A percentile compares a stretch with the other conserved stretches of the same genome.
phyloP scores from a whole-genome alignment of 805 yeast genomes.

The Zygosaccharomyces kombuchaensis region DNA sequence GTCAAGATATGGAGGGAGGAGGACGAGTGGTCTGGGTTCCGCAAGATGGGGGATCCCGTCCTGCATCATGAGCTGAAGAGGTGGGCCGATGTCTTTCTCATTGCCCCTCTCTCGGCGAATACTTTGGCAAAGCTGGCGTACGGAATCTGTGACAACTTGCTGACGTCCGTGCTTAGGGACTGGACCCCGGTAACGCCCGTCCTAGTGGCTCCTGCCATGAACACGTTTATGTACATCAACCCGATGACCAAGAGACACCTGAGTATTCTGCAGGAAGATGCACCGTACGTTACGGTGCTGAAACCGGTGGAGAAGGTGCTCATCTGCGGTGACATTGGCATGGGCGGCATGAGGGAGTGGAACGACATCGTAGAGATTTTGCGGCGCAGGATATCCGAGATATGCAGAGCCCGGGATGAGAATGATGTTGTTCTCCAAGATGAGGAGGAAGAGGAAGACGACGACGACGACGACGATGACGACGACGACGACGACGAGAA shows the following conservation, averaged over 20 bases:
- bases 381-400: slow-evolving; percentile 36
- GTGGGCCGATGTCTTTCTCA: slow-evolving; percentile 78
- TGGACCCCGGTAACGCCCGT: slow-evolving; percentile 77
- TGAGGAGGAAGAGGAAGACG: slow-evolving; percentile 38
- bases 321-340: slow-evolving; percentile 81
- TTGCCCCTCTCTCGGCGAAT: slow-evolving; percentile 78
- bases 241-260: slow-evolving; percentile 74
- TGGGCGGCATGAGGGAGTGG: slow-evolving; percentile 93
- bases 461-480: slow-evolving; percentile 40
- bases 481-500: slow-evolving; percentile 39
- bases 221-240: slow-evolving; percentile 76
- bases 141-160: slow-evolving; percentile 72
- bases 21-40: slow-evolving; percentile 62
- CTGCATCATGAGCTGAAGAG: slow-evolving; percentile 73
- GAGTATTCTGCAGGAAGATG: slow-evolving; percentile 57
- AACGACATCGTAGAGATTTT: slow-evolving; percentile 68
- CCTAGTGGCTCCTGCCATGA: slow-evolving; percentile 80
- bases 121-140: slow-evolving; percentile 69
- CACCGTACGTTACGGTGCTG: slow-evolving; percentile 68
- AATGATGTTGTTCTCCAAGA: slow-evolving; percentile 39
- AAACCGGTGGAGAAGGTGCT: slow-evolving; percentile 78
- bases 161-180: slow-evolving; percentile 68
- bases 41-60: slow-evolving; percentile 65
- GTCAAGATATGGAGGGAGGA: slow-evolving; percentile 84
- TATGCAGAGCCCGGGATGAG: slow-evolving; percentile 37